Evolutionary conservation across 345 rosid genomes (phyloP), one percentile per base, ranked within the genome.

Genomic region (Acer saccharum): DNA sequence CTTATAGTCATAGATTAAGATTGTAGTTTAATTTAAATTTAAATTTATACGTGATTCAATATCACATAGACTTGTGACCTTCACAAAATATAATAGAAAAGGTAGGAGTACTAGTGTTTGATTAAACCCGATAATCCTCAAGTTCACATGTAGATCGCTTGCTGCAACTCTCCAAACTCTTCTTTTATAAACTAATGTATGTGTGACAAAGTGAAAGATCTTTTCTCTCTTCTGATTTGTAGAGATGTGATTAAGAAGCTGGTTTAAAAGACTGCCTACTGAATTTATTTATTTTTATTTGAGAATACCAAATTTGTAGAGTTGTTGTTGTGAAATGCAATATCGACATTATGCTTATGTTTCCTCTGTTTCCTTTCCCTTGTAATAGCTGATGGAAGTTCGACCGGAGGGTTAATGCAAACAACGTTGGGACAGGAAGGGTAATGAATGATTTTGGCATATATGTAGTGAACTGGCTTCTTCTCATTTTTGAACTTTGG

Each of bases 341-440:
- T 3, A 17, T 39, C 8, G 1, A 1, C 52, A 54, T 18, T n/a
- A 13, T 69, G 6, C 60, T 20, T 68, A 43, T n/a, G 23, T 68
- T 2, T 21, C 39, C n/a, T 7, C 10, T 46, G 35, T 69, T 21
- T 25, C 58, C n/a, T 7, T 6, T 39, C 3, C 6, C 48, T 8
- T 46, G 27, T 7, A 17, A 14, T 39, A 54, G 68, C 68, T 65
- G 61, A 62, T 77, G 10, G 44, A 39, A n/a, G 52, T 65, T 67
- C 3, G 16, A 20, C 68, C 48, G 72, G 74, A 79, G 85, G 82
- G 55, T 60, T 39, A 50, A 50, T 71, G 54, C 78, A 71, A 71
- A 75, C 72, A 48, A 70, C 25, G 46, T 14, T n/a, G 71, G 20
- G 48, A 6, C 35, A 35, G 65, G 39, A 21, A 48, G 74, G 46